Evolutionary conservation across 805 yeast genomes (phyloP).

Genomic region (Candida michaelii): DNA sequence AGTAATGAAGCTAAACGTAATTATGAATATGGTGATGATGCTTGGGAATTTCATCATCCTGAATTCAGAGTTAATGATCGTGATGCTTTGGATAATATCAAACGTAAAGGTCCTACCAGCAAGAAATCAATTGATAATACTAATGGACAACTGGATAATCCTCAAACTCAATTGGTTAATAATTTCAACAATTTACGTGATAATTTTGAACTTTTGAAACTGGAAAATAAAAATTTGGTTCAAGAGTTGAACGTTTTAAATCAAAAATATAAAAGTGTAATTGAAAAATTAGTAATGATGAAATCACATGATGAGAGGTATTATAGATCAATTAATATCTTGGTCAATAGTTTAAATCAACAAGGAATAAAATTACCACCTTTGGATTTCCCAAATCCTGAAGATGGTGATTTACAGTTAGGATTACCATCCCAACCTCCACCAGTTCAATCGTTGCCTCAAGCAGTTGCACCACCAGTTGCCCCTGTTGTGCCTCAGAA

Average conservation of each 20-base stretch:
- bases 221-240: slow-evolving; percentile 30
- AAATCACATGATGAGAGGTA: slow-evolving; percentile 59
- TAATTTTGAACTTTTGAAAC: slow-evolving; percentile 33
- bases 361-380: slow-evolving; percentile 71
- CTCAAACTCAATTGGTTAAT: slow-evolving; percentile 6
- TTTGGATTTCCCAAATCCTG: slow-evolving; percentile 52
- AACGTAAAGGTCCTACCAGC: slow-evolving; percentile 70
- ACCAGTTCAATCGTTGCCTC: background rate
- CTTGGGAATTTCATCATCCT: slow-evolving; percentile 96
- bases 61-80: slow-evolving; percentile 75
- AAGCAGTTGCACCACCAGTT: background rate
- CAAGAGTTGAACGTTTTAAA: slow-evolving; percentile 42
- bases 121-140: slow-evolving; percentile 32
- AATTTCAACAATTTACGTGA: slow-evolving; percentile 22
- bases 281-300: slow-evolving; percentile 59
- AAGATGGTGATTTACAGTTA: background rate
- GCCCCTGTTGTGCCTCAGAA: too few species aligned
- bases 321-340: slow-evolving; percentile 48
- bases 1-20: slow-evolving; percentile 56
- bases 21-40: slow-evolving; percentile 66
- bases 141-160: background rate
- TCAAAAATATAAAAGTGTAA: slow-evolving; percentile 61
- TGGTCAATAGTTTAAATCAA: slow-evolving; percentile 50
- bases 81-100: slow-evolving; percentile 82
- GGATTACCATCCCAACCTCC: background rate